phyloP scores from a whole-genome alignment of 208 protist genomes.

The Trypanosoma cruzi region DNA sequence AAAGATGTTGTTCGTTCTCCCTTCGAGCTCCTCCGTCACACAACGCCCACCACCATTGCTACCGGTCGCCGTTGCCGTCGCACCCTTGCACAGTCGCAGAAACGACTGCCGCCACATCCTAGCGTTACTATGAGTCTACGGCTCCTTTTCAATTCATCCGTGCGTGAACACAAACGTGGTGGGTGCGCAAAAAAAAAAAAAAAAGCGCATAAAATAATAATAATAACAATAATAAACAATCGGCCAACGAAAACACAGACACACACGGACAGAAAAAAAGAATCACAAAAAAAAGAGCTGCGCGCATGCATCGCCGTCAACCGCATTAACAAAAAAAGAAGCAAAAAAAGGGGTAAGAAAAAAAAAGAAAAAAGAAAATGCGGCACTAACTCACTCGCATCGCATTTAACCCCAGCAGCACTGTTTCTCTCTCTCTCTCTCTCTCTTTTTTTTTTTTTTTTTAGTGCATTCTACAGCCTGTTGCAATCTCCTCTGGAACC shows the following conservation, averaged over 20 bases:
- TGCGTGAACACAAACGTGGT: not conserved
- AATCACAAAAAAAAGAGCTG: not conserved
- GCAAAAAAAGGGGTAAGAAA: no score
- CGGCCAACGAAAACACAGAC: no score
- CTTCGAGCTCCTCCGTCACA: conserved; percentile 21
- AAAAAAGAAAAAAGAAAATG: no score
- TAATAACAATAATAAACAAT: no score
- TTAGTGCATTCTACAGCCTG: no score
- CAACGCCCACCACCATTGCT: not conserved
- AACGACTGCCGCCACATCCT: conserved; percentile 14
- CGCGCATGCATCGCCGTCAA: not conserved
- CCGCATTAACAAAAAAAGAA: not conserved
- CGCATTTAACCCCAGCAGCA: no score
- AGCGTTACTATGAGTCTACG: not conserved
- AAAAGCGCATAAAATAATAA: no score
- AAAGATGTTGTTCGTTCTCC: conserved; percentile 57
- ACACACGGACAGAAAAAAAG: no score
- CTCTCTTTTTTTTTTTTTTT: not conserved
- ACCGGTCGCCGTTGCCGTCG: not conserved
- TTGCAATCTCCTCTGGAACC: not conserved
- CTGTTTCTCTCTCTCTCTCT: not conserved
- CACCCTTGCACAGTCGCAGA: conserved; percentile 15
- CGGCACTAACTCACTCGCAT: no score
- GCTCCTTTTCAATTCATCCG: not conserved
- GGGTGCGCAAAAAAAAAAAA: conserved; percentile 4